Evolutionary conservation across 768 basidiomycete genomes (phyloP), one percentile per base, ranked within the genome.

Genomic region (Mycena maculata): DNA sequence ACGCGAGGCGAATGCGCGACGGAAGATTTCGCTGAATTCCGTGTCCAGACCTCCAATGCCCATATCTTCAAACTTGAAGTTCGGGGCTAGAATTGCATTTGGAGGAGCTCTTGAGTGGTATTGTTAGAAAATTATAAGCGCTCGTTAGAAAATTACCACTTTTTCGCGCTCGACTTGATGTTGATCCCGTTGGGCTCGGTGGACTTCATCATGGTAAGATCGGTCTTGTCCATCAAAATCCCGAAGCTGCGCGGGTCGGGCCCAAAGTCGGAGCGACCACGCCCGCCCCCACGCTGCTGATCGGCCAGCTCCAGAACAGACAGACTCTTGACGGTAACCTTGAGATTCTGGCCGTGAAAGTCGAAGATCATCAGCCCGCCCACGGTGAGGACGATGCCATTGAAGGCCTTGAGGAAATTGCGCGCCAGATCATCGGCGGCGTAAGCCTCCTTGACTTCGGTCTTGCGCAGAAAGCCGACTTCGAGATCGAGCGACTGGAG

Each of bases 41-140:
- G 88, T 84, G 77, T 99, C 98, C 36, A 99, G 84, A 74, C 98
- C 98, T 74, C 98, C 98, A 74, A 99, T 99, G 20, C 98, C 98
- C 97, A 99, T 99, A 77, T 99, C 98, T 75, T 97, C 94, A 68
- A 99, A 99, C 79, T 98, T 99, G 88, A 99, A 99, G 80, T 98
- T 98, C 1, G 98, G 95, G 0, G 95, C 91, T 12, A 99, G 86
- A 71, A 99, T 97, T 0, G 98, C 95, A 76, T 98, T 99, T 9
- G 96, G 89, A 7, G 95, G 90, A 0, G 94, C 89, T 72, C 95
- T n/a, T 96, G 52, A 4, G 52, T 27, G 12, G 56, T 16, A 30
- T 47, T 18, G 25, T 53, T 13, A 45, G 11, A 31, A 53, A 41
- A 56, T 38, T 22, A 27, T 22, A 7, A 59, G 48, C 62, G 12